Conservation (phyloP, 129 eudicot genomes). For the Saussurea involucrata region DNA sequence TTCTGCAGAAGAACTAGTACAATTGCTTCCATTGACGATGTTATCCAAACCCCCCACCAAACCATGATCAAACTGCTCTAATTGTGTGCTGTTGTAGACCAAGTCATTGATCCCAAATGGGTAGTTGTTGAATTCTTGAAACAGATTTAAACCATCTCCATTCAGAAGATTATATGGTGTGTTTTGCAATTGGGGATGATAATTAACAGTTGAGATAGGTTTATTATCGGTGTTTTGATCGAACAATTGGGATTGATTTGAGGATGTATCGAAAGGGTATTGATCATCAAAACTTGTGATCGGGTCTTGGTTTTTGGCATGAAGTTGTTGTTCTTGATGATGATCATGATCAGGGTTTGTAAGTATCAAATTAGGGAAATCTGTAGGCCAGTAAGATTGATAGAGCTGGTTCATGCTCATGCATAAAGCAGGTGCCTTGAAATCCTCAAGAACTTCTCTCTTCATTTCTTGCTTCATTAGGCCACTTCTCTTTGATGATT, state of each 20-base stretch:
- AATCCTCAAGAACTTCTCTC: constrained; percentile 25
- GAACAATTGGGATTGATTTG: constrained; percentile 29
- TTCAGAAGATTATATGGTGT: constrained; percentile 18
- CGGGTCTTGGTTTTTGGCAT: constrained; percentile 35
- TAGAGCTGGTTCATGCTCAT: constrained; percentile 32
- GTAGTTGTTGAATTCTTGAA: constrained; percentile 31
- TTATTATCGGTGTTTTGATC: constrained; percentile 24
- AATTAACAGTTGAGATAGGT: constrained; percentile 7
- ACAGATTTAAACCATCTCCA: constrained; percentile 16
- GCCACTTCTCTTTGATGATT: constrained; percentile 31
- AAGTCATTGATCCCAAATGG: constrained; percentile 35
- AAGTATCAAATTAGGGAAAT: constrained; percentile 23
- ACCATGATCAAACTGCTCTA: constrained; percentile 36
- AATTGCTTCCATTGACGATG: constrained; percentile 37
- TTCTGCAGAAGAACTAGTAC: constrained; percentile 39
- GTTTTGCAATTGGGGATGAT: constrained; percentile 34
- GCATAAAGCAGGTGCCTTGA: constrained; percentile 26
- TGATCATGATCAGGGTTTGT: constrained; percentile 23
- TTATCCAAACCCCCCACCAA: constrained; percentile 35
- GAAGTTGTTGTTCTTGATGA: constrained; percentile 22
- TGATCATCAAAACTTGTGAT: constrained; percentile 22
- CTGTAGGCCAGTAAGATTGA: constrained; percentile 41
- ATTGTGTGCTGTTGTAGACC: constrained; percentile 22
- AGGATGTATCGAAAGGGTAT: constrained; percentile 28
- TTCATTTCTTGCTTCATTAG: constrained; percentile 46